Conservation (phyloP, 441 rosid genomes). For the Croton laevigatus region DNA sequence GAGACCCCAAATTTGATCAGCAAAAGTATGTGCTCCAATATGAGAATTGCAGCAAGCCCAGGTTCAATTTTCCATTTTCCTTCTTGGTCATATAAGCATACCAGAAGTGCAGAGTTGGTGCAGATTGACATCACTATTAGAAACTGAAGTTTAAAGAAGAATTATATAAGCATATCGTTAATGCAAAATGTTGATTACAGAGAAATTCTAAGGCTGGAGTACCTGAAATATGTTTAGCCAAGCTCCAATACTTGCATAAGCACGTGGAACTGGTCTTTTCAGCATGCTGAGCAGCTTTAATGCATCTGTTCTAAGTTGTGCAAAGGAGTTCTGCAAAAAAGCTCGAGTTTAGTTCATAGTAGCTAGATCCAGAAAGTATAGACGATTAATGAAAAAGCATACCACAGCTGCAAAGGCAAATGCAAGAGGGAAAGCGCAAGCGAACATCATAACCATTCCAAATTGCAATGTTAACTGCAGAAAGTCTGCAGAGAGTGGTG, state of each 20-base stretch:
- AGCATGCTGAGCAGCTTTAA: conserved; percentile 70
- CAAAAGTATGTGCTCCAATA: conserved; percentile 74
- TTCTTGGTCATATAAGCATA: conserved; percentile 82
- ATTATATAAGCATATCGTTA: not conserved
- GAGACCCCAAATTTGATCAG: conserved; percentile 81
- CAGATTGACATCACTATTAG: conserved; percentile 88
- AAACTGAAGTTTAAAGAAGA: conserved; percentile 41
- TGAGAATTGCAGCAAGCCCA: conserved; percentile 79
- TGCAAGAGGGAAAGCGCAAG: conserved; percentile 91
- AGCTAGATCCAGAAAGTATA: not conserved
- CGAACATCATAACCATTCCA: conserved; percentile 99
- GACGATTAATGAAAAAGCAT: conserved; percentile 21
- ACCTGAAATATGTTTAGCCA: conserved; percentile 98
- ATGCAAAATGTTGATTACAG: not conserved
- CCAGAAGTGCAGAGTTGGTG: conserved; percentile 86
- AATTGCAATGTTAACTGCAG: conserved; percentile 86
- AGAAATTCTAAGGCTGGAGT: not conserved
- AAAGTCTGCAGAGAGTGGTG: conserved; percentile 44
- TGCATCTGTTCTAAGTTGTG: conserved; percentile 85
- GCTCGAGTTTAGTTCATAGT: conserved; percentile 16
- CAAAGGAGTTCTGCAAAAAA: conserved; percentile 60
- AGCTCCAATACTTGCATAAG: conserved; percentile 82
- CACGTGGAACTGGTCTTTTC: conserved; percentile 84
- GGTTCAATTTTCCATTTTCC: conserved; percentile 95
- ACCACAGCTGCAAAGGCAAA: conserved; percentile 80